Conservation (phyloP, 768 basidiomycete species). For the Gymnopilus junonius region DNA sequence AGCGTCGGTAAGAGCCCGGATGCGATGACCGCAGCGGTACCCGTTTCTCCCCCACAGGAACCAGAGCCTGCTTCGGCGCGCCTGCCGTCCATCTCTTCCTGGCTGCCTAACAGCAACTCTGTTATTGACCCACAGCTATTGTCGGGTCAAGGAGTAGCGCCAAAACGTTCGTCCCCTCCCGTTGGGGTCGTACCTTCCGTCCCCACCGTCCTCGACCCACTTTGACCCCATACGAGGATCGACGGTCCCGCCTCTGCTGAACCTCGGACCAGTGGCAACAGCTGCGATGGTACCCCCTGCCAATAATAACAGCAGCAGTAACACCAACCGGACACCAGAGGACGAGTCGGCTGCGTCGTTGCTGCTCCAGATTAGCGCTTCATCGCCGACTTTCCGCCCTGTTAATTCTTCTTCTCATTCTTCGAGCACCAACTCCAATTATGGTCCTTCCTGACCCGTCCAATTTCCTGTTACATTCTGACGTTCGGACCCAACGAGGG, state of each 20-base stretch:
- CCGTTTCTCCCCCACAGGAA: slow-evolving; percentile 7
- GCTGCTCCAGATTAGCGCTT: slow-evolving; percentile 60
- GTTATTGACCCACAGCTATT: slow-evolving; percentile 33
- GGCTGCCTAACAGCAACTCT: slow-evolving; percentile 54
- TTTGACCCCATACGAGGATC: slow-evolving; percentile 45
- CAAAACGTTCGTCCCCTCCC: slow-evolving; percentile 14
- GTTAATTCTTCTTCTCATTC: slow-evolving; percentile 4
- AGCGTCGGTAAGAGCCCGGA: not conserved
- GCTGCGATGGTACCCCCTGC: not conserved
- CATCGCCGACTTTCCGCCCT: slow-evolving; percentile 39
- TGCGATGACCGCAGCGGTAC: not conserved
- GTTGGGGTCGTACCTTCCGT: slow-evolving; percentile 47
- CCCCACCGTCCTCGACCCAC: slow-evolving; percentile 60
- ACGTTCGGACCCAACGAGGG: not conserved
- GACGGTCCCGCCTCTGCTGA: slow-evolving; percentile 45
- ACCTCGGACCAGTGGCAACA: slow-evolving; percentile 31
- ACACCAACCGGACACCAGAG: slow-evolving; percentile 52
- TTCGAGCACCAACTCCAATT: not conserved
- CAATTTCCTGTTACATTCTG: slow-evolving; percentile 13
- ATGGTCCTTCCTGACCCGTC: slow-evolving; percentile 15
- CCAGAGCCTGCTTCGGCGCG: slow-evolving; percentile 32
- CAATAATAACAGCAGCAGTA: slow-evolving; percentile 9
- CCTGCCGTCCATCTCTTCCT: slow-evolving; percentile 72
- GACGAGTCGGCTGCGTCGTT: slow-evolving; percentile 75
- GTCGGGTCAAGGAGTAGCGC: slow-evolving; percentile 1